Base-by-base conservation (phyloP, 257 asterid genomes). In the Ocimum tenuiflorum region DNA sequence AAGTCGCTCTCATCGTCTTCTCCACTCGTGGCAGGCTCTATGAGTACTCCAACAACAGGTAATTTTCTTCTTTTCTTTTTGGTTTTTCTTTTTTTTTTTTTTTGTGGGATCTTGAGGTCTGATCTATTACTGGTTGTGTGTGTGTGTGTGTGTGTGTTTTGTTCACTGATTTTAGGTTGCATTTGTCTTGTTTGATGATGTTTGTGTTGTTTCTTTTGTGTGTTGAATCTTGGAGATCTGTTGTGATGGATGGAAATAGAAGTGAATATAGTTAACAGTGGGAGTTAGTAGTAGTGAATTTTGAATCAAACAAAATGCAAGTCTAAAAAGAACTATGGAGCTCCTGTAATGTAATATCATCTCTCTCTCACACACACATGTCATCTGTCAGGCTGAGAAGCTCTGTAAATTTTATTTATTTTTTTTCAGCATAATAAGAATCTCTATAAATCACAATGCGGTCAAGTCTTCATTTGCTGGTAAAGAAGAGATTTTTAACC, bases 11-110 rank as follows among this genome's bases (percentile, higher is more conserved):
- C 17, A 63, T 90, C 39, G 88, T 90, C 70, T 90, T 90, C 84
- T 90, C 97, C 0, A 82, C 51, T 80, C 91, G 96, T 9, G 97
- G 97, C n/a, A 77, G 91, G n/a, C 97, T 90, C 69, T 90, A 88
- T 19, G 96, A 90, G 39, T 90, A 84, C 77, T 86, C 97, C 1
- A 90, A 86, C 61, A 82, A 88, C 97, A 90, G 97, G 96, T 87
- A 0, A 7, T 0, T 9, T 1, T 6, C 2, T 6, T 2, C 7
- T 24, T 15, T 20, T 20, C 18, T 18, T 36, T 2, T 47, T 45
- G 9, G 6, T n/a, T 0, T 14, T 5, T 46, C 11, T 15, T 6
- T 7, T 6, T 47, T 1, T 3, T 14, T 13, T 14, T 14, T 2
- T 52, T 2, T 24, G 3, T 24, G 35, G 2, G 38, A 22, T 53